Evolutionary conservation across 1,284 basidiomycete species (phyloP), one percentile per base, ranked within the genome.

Genomic region (Stygiomarasmius scandens): DNA sequence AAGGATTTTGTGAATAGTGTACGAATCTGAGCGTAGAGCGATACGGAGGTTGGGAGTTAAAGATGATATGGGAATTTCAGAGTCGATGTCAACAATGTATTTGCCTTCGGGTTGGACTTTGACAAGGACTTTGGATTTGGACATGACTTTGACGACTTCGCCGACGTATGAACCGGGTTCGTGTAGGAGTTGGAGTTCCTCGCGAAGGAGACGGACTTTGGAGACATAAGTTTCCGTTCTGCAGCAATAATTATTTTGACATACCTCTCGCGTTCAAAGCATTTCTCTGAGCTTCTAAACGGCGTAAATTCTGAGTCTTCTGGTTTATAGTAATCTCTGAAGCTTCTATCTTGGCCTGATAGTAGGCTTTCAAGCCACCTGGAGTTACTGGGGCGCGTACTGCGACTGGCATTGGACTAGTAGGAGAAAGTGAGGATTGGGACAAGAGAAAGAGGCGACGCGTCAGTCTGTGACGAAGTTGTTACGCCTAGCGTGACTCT

Each of bases 71-170:
- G 96, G 91, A 66, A 98, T 95, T 61, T 95, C 92, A 2, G 86
- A 76, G 64, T 96, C 95, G 61, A 98, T 83, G 76, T 98, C 96
- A 60, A 98, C 96, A 60, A 98, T 95, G 77, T 98, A 98, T 85
- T 98, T 98, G 59, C 96, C 96, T 77, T 98, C 96, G 0, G 96
- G 96, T 72, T 98, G 96, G 8, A 99, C 95, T 75, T 99, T 99
- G 66, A 99, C 96, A 45, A 99, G 79, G 3, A 98, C 95, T 77
- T 98, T 98, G 74, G 90, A 98, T 90, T 98, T 98, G 59, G 96
- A 94, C 96, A 98, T 98, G 19, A 98, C 92, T 75, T 98, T 99
- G 66, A 98, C 90, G 2, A 99, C 90, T 76, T 98, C 97, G 23
- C 96, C 96, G 25, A 99, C 96, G 77, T 98, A 98, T 67, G 92